Conservation (phyloP, 2,329 filamentous ascomycete species). For the Aspergillus hortae region DNA sequence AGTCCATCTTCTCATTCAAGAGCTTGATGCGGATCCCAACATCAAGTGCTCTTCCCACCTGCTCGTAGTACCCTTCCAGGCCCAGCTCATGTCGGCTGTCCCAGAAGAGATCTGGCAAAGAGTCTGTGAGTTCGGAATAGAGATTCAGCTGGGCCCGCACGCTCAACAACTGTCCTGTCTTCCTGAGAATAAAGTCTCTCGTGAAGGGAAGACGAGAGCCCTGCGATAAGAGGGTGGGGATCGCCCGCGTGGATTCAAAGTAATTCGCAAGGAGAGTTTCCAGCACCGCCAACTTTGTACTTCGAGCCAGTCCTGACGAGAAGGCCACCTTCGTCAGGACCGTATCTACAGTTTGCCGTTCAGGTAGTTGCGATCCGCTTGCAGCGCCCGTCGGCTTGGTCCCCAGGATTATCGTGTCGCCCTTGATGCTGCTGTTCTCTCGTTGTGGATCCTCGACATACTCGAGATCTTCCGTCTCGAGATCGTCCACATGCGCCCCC, state of each 20-base stretch:
- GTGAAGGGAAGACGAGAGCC: conserved; percentile 62
- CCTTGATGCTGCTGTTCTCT: conserved; percentile 74
- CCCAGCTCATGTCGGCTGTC: conserved; percentile 84
- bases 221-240: conserved; percentile 72
- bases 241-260: conserved; percentile 79
- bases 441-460: conserved; percentile 72
- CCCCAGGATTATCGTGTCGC: conserved; percentile 84
- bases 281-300: conserved; percentile 88
- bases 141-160: conserved; percentile 91
- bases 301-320: conserved; percentile 86
- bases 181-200: conserved; percentile 78
- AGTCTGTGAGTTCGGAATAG: conserved; percentile 94
- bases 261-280: conserved; percentile 80
- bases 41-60: conserved; percentile 84
- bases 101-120: conserved; percentile 95
- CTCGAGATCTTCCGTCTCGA: conserved; percentile 87
- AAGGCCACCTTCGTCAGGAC: conserved; percentile 94
- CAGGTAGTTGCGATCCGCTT: conserved; percentile 19
- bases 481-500: conserved; percentile 64
- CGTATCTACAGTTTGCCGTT: conserved; percentile 48
- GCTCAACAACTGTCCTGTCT: conserved; percentile 87
- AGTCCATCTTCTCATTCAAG: conserved; percentile 96
- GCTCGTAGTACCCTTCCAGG: conserved; percentile 91
- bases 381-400: conserved; percentile 53
- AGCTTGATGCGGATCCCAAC: conserved; percentile 87